Percentiles rank a stretch among this genome's conserved stretches.
phyloP scores from a whole-genome alignment of 495 filamentous ascomycete species.

The Aspergillus nidulans region DNA sequence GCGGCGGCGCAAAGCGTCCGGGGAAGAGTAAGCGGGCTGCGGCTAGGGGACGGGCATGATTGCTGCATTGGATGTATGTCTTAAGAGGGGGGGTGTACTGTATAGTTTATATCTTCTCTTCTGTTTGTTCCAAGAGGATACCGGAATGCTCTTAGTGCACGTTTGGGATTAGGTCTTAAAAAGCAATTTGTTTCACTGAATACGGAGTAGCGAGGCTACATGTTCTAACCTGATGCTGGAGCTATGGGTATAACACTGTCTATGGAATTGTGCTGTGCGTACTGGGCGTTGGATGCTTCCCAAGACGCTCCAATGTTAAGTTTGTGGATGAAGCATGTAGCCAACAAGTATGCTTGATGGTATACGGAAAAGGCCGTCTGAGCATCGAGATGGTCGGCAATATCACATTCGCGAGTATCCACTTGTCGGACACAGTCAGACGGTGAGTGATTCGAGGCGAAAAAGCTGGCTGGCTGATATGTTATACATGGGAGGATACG shows the following conservation, averaged over 20 bases:
- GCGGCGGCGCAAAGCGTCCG: constrained; percentile 47
- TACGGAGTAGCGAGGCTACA: background rate
- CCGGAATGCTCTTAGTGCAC: constrained; percentile 9
- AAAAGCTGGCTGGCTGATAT: too few species aligned
- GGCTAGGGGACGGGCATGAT: constrained; percentile 26
- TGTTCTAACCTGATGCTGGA: background rate
- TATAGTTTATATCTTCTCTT: constrained; percentile 5
- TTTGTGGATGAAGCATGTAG: background rate
- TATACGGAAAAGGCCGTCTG: too few species aligned
- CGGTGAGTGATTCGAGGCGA: too few species aligned
- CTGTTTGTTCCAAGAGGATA: constrained; percentile 11
- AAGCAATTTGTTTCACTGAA: constrained; percentile 9
- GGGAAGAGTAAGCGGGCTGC: constrained; percentile 62
- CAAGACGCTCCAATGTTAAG: background rate
- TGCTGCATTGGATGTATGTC: background rate
- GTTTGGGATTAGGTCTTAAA: constrained; percentile 13
- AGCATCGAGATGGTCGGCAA: background rate
- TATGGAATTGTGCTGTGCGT: background rate
- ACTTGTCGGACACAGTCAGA: too few species aligned
- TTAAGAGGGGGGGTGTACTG: background rate
- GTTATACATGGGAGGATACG: too few species aligned
- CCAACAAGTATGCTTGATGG: too few species aligned
- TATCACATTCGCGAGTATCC: too few species aligned
- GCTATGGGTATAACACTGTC: background rate
- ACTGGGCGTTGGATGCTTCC: background rate